Conservation (phyloP, 75 land plant species). For the Ceratopteris richardii region DNA sequence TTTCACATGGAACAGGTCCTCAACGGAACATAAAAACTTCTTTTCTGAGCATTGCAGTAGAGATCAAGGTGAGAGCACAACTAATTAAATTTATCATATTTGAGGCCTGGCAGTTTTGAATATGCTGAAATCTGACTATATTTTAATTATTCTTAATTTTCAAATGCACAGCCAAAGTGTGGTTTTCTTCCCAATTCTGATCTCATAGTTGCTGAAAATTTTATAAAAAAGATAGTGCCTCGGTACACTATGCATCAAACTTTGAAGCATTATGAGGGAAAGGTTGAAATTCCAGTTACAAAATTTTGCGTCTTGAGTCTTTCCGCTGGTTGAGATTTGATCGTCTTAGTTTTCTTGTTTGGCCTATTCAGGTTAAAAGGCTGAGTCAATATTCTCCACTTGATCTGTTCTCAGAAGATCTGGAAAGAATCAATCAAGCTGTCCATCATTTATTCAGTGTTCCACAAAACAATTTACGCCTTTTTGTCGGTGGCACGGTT, state of each 20-base stretch:
- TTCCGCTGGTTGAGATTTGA: constrained; percentile 1
- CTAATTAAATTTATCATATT: too few species aligned
- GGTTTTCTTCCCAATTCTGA: constrained; percentile 83
- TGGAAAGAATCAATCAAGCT: constrained; percentile 53
- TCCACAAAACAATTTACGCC: constrained; percentile 91
- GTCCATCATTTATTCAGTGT: constrained; percentile 47
- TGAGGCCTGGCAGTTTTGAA: too few species aligned
- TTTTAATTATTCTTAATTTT: background rate
- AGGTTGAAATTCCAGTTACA: constrained; percentile 37
- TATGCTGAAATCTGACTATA: background rate
- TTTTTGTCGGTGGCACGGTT: constrained; percentile 59
- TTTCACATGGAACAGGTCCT: background rate
- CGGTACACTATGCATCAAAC: constrained; percentile 83
- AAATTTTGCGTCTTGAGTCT: background rate
- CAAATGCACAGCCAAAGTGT: constrained; percentile 77
- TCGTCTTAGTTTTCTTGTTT: background rate
- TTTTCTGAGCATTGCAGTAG: constrained; percentile 42
- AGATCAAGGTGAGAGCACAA: constrained; percentile 53
- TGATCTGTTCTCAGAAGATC: constrained; percentile 82
- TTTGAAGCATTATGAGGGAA: constrained; percentile 55
- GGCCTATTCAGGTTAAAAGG: constrained; percentile 41
- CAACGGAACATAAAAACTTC: background rate
- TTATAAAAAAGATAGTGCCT: constrained; percentile 44
- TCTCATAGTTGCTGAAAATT: constrained; percentile 54
- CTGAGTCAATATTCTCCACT: constrained; percentile 80